phyloP scores from a whole-genome alignment of 2,329 filamentous ascomycete genomes.

The Pseudopithomyces maydicus region DNA sequence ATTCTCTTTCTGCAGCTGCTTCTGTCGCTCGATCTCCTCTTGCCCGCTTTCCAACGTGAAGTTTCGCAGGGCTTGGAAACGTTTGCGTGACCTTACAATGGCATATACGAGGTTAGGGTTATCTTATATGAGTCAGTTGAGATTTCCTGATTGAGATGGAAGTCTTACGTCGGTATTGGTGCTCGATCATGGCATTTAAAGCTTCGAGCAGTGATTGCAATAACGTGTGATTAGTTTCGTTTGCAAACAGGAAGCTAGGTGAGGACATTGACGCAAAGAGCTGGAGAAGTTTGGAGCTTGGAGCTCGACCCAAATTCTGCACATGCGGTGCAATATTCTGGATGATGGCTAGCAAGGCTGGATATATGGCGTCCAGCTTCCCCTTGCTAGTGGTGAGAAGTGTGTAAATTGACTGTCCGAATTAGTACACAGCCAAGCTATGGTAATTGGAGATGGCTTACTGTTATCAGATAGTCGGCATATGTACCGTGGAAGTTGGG shows the following conservation, averaged over 20 bases:
- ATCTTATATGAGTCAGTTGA: slow-evolving; percentile 53
- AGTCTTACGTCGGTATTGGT: slow-evolving; percentile 75
- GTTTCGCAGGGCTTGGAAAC: slow-evolving; percentile 81
- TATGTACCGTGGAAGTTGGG: slow-evolving; percentile 87
- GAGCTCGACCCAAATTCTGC: slow-evolving; percentile 73
- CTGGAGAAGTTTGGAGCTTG: slow-evolving; percentile 83
- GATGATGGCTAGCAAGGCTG: slow-evolving; percentile 86
- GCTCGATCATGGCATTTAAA: slow-evolving; percentile 87
- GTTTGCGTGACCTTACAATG: slow-evolving; percentile 77
- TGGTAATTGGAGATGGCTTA: slow-evolving; percentile 49
- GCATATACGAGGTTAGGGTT: slow-evolving; percentile 83
- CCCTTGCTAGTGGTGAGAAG: slow-evolving; percentile 91
- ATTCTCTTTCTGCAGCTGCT: slow-evolving; percentile 69
- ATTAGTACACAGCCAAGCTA: slow-evolving; percentile 26
- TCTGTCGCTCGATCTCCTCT: slow-evolving; percentile 84
- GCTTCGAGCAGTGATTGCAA: slow-evolving; percentile 84
- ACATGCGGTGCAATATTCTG: slow-evolving; percentile 91
- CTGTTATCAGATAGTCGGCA: slow-evolving; percentile 90
- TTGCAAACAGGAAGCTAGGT: slow-evolving; percentile 87
- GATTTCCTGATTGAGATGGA: neutral
- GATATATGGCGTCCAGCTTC: slow-evolving; percentile 88
- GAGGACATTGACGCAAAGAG: slow-evolving; percentile 92
- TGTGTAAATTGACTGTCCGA: slow-evolving; percentile 77
- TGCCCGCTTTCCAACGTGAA: slow-evolving; percentile 93
- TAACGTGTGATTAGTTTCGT: slow-evolving; percentile 85